Evolutionary conservation across 2,329 filamentous ascomycete genomes (phyloP), one percentile per base, ranked within the genome.

Genomic region (Botryotinia calthae): DNA sequence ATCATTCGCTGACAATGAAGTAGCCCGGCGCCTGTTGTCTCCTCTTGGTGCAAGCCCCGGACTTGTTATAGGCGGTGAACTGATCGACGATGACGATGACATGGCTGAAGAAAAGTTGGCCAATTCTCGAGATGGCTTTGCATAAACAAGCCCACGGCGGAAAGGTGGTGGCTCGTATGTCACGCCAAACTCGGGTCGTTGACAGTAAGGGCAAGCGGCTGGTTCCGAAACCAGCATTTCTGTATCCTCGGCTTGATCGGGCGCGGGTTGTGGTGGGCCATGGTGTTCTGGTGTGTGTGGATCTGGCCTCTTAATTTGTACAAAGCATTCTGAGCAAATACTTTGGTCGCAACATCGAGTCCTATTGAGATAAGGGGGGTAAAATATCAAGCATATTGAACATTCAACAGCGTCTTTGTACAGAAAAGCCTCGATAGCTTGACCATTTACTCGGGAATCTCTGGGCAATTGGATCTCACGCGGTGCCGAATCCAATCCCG

Each of bases 311-410:
- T 98, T 98, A 81, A 99, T 99, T 82, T 99, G 96, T 6, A 99
- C 96, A 79, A 99, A 99, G 82, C 96, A 99, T 83, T 99, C 96
- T 59, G 95, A 98, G 83, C 96, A 99, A 75, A 99, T 98, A 9
- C 93, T 87, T 81, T 99, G 96, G 78, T 97, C 94, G 82, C 96
- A 99, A 81, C 96, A 99, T 76, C 96, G 87, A 0, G 96, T 99
- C 76, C 91, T 92, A 83, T 99, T 99, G 44, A 99, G 86, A 80
- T 97, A 97, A 5, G 94, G 94, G 0, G 96, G 96, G 77, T 98
- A 99, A 78, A 94, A 97, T 70, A 98, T 86, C 81, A 98, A 97
- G 84, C 96, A 99, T 75, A 99, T 97, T 8, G 96, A 95, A 79
- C 96, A 99, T 81, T 99, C 96, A 10, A 86, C 84, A 5, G 94